Evolutionary conservation across 306 rosid species (phyloP).

Genomic region (Ochetophila trinervis): DNA sequence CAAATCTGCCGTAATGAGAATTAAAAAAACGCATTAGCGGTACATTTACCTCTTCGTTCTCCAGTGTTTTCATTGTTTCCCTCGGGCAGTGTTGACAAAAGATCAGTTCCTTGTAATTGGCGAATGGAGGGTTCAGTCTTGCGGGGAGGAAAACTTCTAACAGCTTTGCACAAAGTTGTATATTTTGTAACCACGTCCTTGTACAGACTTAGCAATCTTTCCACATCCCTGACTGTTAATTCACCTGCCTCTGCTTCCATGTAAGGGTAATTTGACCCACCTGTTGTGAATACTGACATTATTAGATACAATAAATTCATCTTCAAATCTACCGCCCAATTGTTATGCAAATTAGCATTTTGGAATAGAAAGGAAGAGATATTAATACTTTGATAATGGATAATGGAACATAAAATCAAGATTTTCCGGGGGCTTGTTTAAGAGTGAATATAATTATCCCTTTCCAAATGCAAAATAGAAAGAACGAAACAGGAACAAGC

Average conservation of each 20-base stretch:
- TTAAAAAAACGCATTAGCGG: neutral
- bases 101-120: slow-evolving; percentile 23
- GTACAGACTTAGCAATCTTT: slow-evolving; percentile 40
- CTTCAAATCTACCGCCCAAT: neutral
- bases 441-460: neutral
- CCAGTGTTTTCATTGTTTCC: slow-evolving; percentile 9
- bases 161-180: slow-evolving; percentile 37
- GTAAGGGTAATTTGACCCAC: slow-evolving; percentile 47
- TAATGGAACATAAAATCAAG: neutral
- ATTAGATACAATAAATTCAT: slow-evolving; percentile 6
- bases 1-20: neutral
- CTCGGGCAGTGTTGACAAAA: neutral
- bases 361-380: neutral
- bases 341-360: neutral
- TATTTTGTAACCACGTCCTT: slow-evolving; percentile 57
- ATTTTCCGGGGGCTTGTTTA: too few species aligned
- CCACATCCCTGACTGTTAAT: slow-evolving; percentile 48
- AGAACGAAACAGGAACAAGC: too few species aligned
- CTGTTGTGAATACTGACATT: slow-evolving; percentile 15
- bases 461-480: neutral
- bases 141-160: slow-evolving; percentile 32
- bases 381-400: neutral
- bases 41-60: slow-evolving; percentile 8
- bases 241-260: slow-evolving; percentile 61
- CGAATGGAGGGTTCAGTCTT: slow-evolving; percentile 37